Evolutionary conservation across 257 asterid genomes (phyloP).

Genomic region (Solanum medicagineum): DNA sequence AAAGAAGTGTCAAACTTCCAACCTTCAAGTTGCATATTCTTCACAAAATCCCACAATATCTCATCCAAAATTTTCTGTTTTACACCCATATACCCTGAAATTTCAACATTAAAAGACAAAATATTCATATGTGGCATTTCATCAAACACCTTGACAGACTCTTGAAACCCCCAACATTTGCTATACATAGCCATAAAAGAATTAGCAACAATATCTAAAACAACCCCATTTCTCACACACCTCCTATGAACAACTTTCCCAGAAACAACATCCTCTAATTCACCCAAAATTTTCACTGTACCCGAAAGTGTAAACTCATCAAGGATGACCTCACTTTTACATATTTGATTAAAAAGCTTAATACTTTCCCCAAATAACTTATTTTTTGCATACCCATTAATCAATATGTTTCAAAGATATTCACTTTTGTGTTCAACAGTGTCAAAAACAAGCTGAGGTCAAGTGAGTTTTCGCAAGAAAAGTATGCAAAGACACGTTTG

Average conservation of each 20-base stretch:
- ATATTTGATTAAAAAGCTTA: constrained; percentile 40
- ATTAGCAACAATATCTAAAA: constrained; percentile 48
- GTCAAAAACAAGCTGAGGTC: constrained; percentile 26
- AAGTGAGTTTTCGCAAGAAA: constrained; percentile 18
- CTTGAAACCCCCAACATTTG: constrained; percentile 25
- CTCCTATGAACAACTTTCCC: constrained; percentile 39
- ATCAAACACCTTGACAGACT: constrained; percentile 43
- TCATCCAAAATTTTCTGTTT: not conserved
- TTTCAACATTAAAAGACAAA: constrained; percentile 47
- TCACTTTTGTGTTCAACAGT: constrained; percentile 24
- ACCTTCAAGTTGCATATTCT: constrained; percentile 43
- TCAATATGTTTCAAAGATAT: constrained; percentile 43
- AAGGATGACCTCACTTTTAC: constrained; percentile 1
- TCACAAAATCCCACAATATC: constrained; percentile 30
- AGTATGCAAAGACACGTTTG: constrained; percentile 41
- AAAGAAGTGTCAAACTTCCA: constrained; percentile 30
- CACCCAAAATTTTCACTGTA: constrained; percentile 31
- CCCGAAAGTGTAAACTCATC: constrained; percentile 56
- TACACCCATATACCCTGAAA: constrained; percentile 29
- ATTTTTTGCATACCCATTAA: constrained; percentile 43
- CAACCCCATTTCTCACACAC: constrained; percentile 29
- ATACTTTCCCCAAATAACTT: constrained; percentile 21
- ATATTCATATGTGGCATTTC: constrained; percentile 43
- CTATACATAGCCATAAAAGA: constrained; percentile 48
- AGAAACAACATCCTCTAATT: constrained; percentile 16